Base-by-base conservation (phyloP, 345 rosid genomes). In the Draba incana region DNA sequence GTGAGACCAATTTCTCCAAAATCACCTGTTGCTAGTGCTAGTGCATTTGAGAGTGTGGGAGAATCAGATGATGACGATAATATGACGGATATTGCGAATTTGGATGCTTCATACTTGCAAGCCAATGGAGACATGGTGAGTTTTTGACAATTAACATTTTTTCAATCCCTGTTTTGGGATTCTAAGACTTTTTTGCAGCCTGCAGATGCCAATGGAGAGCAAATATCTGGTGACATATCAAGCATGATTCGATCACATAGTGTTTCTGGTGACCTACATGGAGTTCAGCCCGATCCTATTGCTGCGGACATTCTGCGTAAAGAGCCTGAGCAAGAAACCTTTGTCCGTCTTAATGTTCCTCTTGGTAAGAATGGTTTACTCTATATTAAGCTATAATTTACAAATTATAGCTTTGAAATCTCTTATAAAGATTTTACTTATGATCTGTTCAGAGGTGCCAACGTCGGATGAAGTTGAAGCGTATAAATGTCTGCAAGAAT, bases 271-370 rank as follows among this genome's bases (percentile, higher is more conserved):
- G 97, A 95, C 66, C 81, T 95, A 56, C 98, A 92, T 82, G 99
- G 97, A 37, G 98, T 95, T 77, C 99, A 86, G 78, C 98, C 99
- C 24, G 94, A 95, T 82, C 99, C 98, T 67, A 85, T 95, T 75
- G 92, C 99, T 1, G 99, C 99, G 70, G 99, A 95, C 75, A 89
- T 95, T 81, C 80, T 95, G 42, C 87, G 99, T 82, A 95, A 84
- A 79, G 99, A 89, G 79, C 98, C 98, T 3, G 99, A 95, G 84
- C 98, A 95, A 0, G 99, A 92, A 74, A 89, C 86, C 45, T 95
- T 95, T 81, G 90, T 85, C 27, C 92, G 89, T 48, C 98, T 95
- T 61, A 82, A 70, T 58, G 85, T 95, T 66, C 70, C 68, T 60
- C 99, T 96, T 23, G 78, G 72, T 96, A 94, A 89, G 84, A 68